phyloP scores from a whole-genome alignment of 176 grass and related monocot species.

The Elymus sibiricus region DNA sequence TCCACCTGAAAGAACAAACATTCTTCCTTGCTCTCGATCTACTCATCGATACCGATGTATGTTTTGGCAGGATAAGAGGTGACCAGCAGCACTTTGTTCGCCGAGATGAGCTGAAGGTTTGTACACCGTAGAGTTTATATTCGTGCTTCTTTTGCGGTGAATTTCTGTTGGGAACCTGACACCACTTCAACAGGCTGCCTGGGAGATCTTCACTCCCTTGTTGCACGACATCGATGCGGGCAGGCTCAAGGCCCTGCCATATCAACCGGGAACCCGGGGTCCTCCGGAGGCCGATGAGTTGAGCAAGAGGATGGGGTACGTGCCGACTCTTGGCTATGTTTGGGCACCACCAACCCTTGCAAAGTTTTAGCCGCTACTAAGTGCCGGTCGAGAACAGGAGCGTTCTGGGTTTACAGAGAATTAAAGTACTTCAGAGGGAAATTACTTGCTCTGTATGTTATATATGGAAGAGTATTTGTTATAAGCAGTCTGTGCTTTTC shows the following conservation, averaged over 20 bases:
- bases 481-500: neutral
- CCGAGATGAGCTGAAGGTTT: slow-evolving; percentile 86
- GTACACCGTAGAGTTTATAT: neutral
- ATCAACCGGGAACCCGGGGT: slow-evolving; percentile 67
- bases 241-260: slow-evolving; percentile 60
- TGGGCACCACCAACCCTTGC: slow-evolving; percentile 82
- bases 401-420: neutral
- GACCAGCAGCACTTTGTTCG: slow-evolving; percentile 98
- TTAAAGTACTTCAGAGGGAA: neutral
- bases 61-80: slow-evolving; percentile 76
- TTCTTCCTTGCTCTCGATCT: neutral
- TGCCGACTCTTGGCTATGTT: slow-evolving; percentile 84
- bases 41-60: neutral
- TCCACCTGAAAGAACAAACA: neutral
- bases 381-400: neutral
- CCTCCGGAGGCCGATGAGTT: slow-evolving; percentile 71
- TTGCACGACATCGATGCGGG: slow-evolving; percentile 81
- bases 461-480: neutral
- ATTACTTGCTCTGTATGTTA: neutral
- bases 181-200: slow-evolving; percentile 64
- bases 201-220: slow-evolving; percentile 95
- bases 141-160: neutral
- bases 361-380: slow-evolving; percentile 21
- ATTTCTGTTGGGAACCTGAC: neutral
- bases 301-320: slow-evolving; percentile 62